Conservation (phyloP, 2,329 filamentous ascomycete genomes). For the Talaromyces sp. region DNA sequence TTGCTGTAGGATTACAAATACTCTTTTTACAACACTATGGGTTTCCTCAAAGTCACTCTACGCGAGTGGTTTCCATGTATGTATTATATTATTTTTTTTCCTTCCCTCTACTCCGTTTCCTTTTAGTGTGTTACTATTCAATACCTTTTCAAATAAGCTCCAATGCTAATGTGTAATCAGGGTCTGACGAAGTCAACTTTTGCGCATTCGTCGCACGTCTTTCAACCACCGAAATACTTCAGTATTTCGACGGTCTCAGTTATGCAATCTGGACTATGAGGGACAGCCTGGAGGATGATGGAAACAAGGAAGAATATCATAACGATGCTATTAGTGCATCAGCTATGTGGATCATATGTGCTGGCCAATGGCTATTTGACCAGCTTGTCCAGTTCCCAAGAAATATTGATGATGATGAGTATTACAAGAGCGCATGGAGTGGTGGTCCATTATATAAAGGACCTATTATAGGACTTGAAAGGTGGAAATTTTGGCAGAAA, state of each 20-base stretch:
- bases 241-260: neutral
- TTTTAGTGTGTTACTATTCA: too few relatives aligned
- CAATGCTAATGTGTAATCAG: neutral
- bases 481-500: slow-evolving; percentile 10
- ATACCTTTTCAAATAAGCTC: too few relatives aligned
- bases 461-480: slow-evolving; percentile 1
- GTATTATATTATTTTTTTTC: too few relatives aligned
- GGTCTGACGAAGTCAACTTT: neutral
- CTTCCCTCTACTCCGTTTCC: neutral
- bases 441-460: slow-evolving; percentile 2
- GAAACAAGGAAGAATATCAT: neutral
- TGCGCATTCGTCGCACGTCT: neutral
- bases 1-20: too few relatives aligned
- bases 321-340: neutral
- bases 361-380: slow-evolving; percentile 7
- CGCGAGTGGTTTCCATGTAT: too few relatives aligned
- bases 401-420: neutral
- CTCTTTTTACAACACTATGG: too few relatives aligned
- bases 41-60: too few relatives aligned
- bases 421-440: neutral
- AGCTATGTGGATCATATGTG: slow-evolving; percentile 9
- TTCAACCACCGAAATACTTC: neutral
- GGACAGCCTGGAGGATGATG: neutral
- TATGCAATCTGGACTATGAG: neutral
- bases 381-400: slow-evolving; percentile 1